Evolutionary conservation across 805 yeast genomes (phyloP).

Genomic region (Candida ficus): DNA sequence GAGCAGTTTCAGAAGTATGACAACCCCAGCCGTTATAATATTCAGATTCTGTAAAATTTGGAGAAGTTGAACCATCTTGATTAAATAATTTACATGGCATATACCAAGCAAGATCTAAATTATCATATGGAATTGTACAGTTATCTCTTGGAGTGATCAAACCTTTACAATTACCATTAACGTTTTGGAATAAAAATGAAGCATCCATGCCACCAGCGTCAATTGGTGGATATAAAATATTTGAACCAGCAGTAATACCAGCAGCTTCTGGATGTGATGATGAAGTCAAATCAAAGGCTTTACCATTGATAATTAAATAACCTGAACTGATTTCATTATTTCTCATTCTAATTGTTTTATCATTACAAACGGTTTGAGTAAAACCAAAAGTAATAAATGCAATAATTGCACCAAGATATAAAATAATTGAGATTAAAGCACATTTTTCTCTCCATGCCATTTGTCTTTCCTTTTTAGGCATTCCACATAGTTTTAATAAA

Average conservation of each 20-base stretch:
- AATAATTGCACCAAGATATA: slow-evolving; percentile 67
- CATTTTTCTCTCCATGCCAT: slow-evolving; percentile 97
- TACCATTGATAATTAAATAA: slow-evolving; percentile 73
- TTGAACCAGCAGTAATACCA: slow-evolving; percentile 66
- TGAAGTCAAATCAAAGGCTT: slow-evolving; percentile 63
- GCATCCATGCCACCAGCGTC: slow-evolving; percentile 89
- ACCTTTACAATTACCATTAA: slow-evolving; percentile 83
- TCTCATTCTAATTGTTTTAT: slow-evolving; percentile 43
- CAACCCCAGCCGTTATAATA: slow-evolving; percentile 88
- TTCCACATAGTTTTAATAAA: slow-evolving; percentile 63
- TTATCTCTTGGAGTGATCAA: slow-evolving; percentile 65
- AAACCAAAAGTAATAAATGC: slow-evolving; percentile 90
- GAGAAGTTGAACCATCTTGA: slow-evolving; percentile 66
- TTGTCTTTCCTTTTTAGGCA: slow-evolving; percentile 75
- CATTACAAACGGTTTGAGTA: slow-evolving; percentile 72
- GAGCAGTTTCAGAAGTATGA: slow-evolving; percentile 69
- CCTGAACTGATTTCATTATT: slow-evolving; percentile 55
- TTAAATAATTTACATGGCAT: slow-evolving; percentile 80
- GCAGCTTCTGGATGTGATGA: slow-evolving; percentile 80
- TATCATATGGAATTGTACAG: slow-evolving; percentile 65
- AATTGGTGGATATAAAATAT: slow-evolving; percentile 76
- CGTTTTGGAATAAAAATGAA: slow-evolving; percentile 82
- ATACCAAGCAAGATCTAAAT: slow-evolving; percentile 81
- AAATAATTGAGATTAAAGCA: slow-evolving; percentile 72
- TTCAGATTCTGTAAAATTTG: slow-evolving; percentile 51